phyloP scores from a whole-genome alignment of 2,329 filamentous ascomycete genomes.

The Aspergillus melleus region DNA sequence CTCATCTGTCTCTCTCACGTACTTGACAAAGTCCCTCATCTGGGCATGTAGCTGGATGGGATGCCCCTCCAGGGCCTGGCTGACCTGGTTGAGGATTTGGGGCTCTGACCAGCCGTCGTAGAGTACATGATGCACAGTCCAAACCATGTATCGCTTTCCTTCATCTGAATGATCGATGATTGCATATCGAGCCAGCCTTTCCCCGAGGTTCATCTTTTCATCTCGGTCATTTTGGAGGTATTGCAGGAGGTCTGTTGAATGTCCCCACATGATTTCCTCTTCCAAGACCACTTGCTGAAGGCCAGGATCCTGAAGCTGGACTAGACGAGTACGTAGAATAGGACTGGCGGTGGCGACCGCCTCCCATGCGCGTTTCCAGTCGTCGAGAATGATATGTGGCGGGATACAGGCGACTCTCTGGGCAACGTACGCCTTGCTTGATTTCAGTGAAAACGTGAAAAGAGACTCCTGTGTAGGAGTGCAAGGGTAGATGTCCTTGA shows the following conservation, averaged over 20 bases:
- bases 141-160: slow-evolving; percentile 43
- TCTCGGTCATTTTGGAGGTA: slow-evolving; percentile 29
- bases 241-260: slow-evolving; percentile 21
- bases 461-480: slow-evolving; percentile 46
- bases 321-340: slow-evolving; percentile 50
- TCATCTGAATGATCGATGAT: slow-evolving; percentile 28
- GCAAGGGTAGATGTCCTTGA: slow-evolving; percentile 45
- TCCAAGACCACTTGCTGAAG: slow-evolving; percentile 40
- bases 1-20: slow-evolving; percentile 46
- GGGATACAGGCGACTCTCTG: slow-evolving; percentile 44
- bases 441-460: slow-evolving; percentile 47
- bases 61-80: slow-evolving; percentile 24
- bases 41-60: slow-evolving; percentile 21
- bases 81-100: slow-evolving; percentile 37
- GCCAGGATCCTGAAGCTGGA: slow-evolving; percentile 35
- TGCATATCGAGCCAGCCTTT: slow-evolving; percentile 37
- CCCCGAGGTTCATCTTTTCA: slow-evolving; percentile 35
- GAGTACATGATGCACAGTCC: slow-evolving; percentile 53
- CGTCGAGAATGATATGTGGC: slow-evolving; percentile 31
- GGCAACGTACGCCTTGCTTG: slow-evolving; percentile 46
- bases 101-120: slow-evolving; percentile 53
- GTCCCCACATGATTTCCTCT: slow-evolving; percentile 32
- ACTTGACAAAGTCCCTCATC: slow-evolving; percentile 53
- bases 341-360: slow-evolving; percentile 40
- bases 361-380: slow-evolving; percentile 48